Percentiles rank a stretch among this genome's conserved stretches.
These are phyloP conservation scores for Schoenoplectus tabernaemontani DNA, from an alignment of 202 grass and related monocot genomes.

Conservation along the genomic window DNA sequence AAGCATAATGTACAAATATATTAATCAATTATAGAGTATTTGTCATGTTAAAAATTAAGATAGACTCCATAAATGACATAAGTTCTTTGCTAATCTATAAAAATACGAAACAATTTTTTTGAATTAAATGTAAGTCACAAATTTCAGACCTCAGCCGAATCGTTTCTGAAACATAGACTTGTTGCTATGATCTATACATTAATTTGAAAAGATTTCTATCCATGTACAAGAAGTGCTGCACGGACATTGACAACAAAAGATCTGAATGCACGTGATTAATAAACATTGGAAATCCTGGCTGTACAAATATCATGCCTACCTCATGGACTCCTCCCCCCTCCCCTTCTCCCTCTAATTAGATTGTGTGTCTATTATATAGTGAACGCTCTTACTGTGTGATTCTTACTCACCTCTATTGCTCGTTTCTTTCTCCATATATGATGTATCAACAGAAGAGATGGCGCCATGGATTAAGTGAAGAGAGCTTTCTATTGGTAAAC, in stretches of 20 bases:
- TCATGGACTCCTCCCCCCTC: not conserved
- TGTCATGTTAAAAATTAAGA: no score
- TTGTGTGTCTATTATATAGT: not conserved
- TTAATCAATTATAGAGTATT: no score
- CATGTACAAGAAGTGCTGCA: not conserved
- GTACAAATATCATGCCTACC: constrained; percentile 21
- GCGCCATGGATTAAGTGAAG: not conserved
- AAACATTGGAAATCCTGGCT: not conserved
- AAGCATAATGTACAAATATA: no score
- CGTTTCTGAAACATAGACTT: no score
- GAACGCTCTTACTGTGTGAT: not conserved
- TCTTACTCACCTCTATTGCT: not conserved
- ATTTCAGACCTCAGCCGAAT: no score
- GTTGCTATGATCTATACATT: no score
- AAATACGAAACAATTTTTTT: no score
- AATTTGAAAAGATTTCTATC: no score
- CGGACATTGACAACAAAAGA: not conserved
- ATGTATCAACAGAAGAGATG: not conserved
- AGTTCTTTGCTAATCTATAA: no score
- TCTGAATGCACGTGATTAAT: not conserved
- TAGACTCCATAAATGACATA: no score
- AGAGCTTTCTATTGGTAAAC: constrained; percentile 3
- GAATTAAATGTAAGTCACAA: no score
- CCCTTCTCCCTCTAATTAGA: not conserved
- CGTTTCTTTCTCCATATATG: no score